Base-by-base conservation (phyloP, 805 yeast genomes). In the Wickerhamiella slavikovae region DNA sequence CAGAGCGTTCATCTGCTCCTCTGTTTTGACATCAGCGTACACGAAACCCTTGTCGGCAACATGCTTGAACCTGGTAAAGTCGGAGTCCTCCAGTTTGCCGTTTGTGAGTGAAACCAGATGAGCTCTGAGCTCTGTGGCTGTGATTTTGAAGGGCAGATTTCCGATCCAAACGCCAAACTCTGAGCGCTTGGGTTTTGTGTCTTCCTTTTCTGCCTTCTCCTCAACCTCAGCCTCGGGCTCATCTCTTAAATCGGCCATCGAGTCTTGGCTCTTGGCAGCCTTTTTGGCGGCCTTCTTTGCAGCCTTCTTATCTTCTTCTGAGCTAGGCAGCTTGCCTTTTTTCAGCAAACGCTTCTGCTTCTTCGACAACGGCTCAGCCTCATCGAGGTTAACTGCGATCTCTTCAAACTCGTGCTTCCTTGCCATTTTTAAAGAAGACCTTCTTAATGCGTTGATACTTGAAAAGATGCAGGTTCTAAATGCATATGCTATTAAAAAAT, bases 91-190 rank as follows among this genome's bases (percentile, higher is more conserved):
- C 12, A 52, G 49, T 11, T 77, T 60, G 18, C 45, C 43, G 17
- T 48, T 45, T 4, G 48, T 37, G 15, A 47, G 77, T 7, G 66
- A 62, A 1, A 62, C 54, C 5, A 89, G 51, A 38, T 75, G 80
- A 31, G 70, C 60, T 10, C 57, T 55, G 20, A 89, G 45, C 38
- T 82, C 91, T 21, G 75, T 85, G 41, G 64, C 69, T 0, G 71
- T 61, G 4, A 94, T 79, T 30, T 78, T 89, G 44, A 74, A 89
- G 0, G 93, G 63, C 38, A 89, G 54, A 48, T 89, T 89, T 25
- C 98, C 98, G 27, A 89, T 66, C 98, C 98, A 89, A 21, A 82
- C 89, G 26, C 91, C 91, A 44, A 28, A 42, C 11, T 45, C 45
- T 4, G 47, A 35, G 5, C 33, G 32, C 36, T 44, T 31, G 1